Evolutionary conservation across 2,329 filamentous ascomycete genomes (phyloP).

Genomic region (Ambrosiella xylebori): DNA sequence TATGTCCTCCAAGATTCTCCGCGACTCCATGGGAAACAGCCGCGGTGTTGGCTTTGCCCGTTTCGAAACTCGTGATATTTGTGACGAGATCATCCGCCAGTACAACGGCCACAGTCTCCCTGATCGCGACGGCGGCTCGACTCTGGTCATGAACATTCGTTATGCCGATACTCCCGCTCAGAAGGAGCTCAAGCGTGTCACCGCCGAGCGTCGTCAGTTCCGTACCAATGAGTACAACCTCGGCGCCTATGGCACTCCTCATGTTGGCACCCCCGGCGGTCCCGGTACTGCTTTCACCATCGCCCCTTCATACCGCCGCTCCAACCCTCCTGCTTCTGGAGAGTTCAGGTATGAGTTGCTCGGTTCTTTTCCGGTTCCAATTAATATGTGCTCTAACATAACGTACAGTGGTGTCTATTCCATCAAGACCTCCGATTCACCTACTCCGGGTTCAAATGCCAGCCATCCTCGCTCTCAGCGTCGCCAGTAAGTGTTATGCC

Average conservation of each 20-base stretch:
- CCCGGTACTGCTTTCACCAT: slow-evolving; percentile 19
- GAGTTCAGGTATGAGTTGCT: slow-evolving; percentile 2
- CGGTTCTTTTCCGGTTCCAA: not conserved
- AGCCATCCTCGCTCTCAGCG: slow-evolving; percentile 4
- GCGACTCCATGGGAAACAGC: slow-evolving; percentile 79
- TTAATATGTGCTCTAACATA: not conserved
- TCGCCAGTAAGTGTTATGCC: slow-evolving; percentile 6
- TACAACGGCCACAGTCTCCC: slow-evolving; percentile 69
- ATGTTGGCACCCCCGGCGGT: slow-evolving; percentile 33
- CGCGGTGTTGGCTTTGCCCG: slow-evolving; percentile 95
- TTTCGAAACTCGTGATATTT: slow-evolving; percentile 77
- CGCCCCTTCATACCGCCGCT: slow-evolving; percentile 16
- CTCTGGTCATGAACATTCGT: slow-evolving; percentile 72
- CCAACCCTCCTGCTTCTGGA: slow-evolving; percentile 18
- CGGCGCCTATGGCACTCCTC: slow-evolving; percentile 46
- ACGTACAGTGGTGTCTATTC: slow-evolving; percentile 3
- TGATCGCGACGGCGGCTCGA: slow-evolving; percentile 38
- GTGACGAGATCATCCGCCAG: slow-evolving; percentile 71
- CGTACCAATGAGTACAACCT: slow-evolving; percentile 90
- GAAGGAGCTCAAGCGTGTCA: slow-evolving; percentile 92
- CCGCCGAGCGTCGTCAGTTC: slow-evolving; percentile 85
- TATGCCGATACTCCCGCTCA: slow-evolving; percentile 95
- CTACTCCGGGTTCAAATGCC: not conserved
- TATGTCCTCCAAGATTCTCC: slow-evolving; percentile 85
- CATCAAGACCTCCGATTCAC: slow-evolving; percentile 6